Base-by-base conservation (phyloP, 2,329 filamentous ascomycete genomes). In the Penicillium fuscoglaucum region DNA sequence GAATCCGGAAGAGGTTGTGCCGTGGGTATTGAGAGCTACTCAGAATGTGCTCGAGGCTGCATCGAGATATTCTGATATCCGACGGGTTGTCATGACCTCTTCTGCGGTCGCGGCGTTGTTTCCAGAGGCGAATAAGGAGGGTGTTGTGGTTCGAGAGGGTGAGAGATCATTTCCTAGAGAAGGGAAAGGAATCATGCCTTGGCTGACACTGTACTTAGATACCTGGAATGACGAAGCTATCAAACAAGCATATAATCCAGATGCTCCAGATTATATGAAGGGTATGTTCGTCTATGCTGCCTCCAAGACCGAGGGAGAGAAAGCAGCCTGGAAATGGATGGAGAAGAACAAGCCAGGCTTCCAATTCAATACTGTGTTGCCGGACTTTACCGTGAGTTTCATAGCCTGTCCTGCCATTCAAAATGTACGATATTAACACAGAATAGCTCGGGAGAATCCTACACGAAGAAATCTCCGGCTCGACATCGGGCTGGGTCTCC, bases 281-380 rank as follows among this genome's bases (percentile, higher is more conserved):
- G n/a, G 47, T 7, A 6, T 56, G 1, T 29, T 40, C 24, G 43
- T 79, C 1, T 83, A 83, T 57, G 72, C 70, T 1, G 81, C 80
- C 0, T 76, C 76, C 53, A 84, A 83, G 63, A 77, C 74, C 0
- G 73, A 78, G 59, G 75, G 73, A 1, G 80, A 83, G 67, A 76
- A 76, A 50, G 78, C 73, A 4, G 66, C 79, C 35, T 81, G 79
- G 78, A 74, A 75, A 37, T 82, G 76, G 64, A 65, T 80, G 44
- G 64, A 74, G 37, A 72, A 80, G 44, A 72, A 76, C 12, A 76
- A 78, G 28, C 76, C 79, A 0, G 35, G 52, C 1, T 82, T 82
- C 60, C 71, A 74, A 13, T 72, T 80, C 19, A 81, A 82, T 53
- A 67, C 76, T 0, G 64, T 74, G 7, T 49, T 74, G 8, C 72